phyloP scores from a whole-genome alignment of 345 rosid genomes.

The Lepidium aucheri region DNA sequence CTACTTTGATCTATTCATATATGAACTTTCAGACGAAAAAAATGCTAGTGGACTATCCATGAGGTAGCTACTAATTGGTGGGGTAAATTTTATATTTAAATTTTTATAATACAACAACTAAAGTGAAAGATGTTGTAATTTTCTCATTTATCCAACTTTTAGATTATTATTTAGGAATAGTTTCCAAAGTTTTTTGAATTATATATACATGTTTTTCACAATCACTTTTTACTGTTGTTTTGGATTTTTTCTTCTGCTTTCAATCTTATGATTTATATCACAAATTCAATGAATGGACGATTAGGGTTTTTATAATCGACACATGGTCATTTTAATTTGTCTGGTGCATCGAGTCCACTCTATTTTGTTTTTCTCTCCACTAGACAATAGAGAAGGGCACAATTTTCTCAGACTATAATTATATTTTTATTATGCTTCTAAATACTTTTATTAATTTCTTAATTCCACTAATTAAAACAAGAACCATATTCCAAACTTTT shows the following conservation, averaged over 20 bases:
- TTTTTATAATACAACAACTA: not conserved
- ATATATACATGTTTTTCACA: not conserved
- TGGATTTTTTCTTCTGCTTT: not conserved
- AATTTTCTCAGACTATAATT: not conserved
- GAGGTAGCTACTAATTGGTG: constrained; percentile 1
- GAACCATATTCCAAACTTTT: not conserved
- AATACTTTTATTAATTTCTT: not conserved
- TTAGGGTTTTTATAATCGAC: no score
- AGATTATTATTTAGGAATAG: not conserved
- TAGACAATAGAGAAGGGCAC: not conserved
- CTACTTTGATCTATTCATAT: no score
- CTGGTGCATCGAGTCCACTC: not conserved
- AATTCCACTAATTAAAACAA: not conserved
- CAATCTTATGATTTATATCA: not conserved
- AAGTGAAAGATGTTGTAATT: constrained; percentile 11
- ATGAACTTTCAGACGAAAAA: no score
- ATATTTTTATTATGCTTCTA: not conserved
- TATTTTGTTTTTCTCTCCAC: not conserved
- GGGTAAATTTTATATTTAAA: constrained; percentile 18
- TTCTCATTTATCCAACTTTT: constrained; percentile 4
- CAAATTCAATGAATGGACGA: not conserved
- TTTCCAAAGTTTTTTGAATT: not conserved
- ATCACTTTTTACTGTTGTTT: not conserved
- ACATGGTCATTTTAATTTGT: not conserved
- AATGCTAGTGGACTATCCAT: not conserved